Base-by-base conservation (phyloP, 345 rosid genomes). In the Gossypium herbaceum region DNA sequence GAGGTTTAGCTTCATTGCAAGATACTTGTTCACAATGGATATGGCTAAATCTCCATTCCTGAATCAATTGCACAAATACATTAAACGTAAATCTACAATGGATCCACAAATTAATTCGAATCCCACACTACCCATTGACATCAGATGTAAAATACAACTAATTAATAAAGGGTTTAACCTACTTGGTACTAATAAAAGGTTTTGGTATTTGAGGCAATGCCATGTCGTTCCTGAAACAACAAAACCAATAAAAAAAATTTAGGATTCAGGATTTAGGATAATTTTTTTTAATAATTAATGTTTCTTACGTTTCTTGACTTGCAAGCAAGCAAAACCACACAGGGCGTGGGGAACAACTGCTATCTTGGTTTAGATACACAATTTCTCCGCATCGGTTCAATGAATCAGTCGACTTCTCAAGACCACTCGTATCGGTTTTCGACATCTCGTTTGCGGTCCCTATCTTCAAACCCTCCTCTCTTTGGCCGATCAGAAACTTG, bases 121-220 rank as follows among this genome's bases (percentile, higher is more conserved):
- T 56, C 12, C 12, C 8, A 0, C 25, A 41, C 39, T 41, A 24
- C 13, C 24, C 8, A 39, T 10, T 39, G 19, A 41, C 11, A 39
- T 63, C 25, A 29, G 8, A 41, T 8, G n/a, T 17, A 27, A 22
- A 43, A 52, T n/a, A 10, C 19, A 15, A 29, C 8, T 22, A 70
- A 27, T 34, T 5, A 34, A 34, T 34, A 9, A 56, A 20, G 4
- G 60, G 9, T 56, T 19, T 9, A 16, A 68, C 78, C 47, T 68
- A 75, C 78, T 56, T 68, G 51, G 20, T 68, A 25, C 58, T 45
- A 19, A 75, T 56, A 45, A 56, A 68, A 29, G 73, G 73, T 47
- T 68, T 75, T 13, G 65, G 58, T 67, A 75, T 68, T 57, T 75
- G 78, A 43, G 78, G 78, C 67, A 75, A 68, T 57, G 68, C 58